phyloP scores from a whole-genome alignment of 371 early-diverging fungal species.

The Nematocida homosporus region DNA sequence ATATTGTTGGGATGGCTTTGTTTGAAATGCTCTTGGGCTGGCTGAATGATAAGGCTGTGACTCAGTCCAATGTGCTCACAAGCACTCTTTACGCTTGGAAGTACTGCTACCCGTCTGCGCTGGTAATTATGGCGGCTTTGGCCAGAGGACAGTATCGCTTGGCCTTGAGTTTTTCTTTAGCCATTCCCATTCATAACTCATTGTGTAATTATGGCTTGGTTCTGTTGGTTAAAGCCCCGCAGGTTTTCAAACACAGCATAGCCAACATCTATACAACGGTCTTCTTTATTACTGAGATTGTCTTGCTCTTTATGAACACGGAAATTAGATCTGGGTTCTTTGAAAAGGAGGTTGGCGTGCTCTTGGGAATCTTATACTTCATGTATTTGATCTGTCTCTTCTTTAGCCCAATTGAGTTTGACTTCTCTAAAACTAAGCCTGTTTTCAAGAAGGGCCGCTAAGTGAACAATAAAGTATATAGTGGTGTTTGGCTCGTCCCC shows the following conservation, averaged over 20 bases:
- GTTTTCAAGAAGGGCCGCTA: no score
- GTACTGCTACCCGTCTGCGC: neutral
- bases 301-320: slow-evolving; percentile 31
- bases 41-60: neutral
- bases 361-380: slow-evolving; percentile 9
- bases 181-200: neutral
- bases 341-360: slow-evolving; percentile 36
- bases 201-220: neutral
- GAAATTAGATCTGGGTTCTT: slow-evolving; percentile 44
- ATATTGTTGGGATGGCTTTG: neutral
- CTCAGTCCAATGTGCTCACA: no score
- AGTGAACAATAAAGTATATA: no score
- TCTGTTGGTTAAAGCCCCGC: neutral
- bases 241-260: neutral
- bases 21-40: neutral
- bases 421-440: no score
- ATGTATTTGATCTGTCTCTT: slow-evolving; percentile 12
- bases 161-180: neutral
- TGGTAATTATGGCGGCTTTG: neutral
- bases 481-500: no score
- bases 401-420: neutral
- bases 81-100: neutral
- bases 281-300: slow-evolving; percentile 16
- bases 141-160: neutral
- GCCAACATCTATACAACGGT: neutral